phyloP scores from a whole-genome alignment of 345 rosid species.

The Orychophragmus violaceus region DNA sequence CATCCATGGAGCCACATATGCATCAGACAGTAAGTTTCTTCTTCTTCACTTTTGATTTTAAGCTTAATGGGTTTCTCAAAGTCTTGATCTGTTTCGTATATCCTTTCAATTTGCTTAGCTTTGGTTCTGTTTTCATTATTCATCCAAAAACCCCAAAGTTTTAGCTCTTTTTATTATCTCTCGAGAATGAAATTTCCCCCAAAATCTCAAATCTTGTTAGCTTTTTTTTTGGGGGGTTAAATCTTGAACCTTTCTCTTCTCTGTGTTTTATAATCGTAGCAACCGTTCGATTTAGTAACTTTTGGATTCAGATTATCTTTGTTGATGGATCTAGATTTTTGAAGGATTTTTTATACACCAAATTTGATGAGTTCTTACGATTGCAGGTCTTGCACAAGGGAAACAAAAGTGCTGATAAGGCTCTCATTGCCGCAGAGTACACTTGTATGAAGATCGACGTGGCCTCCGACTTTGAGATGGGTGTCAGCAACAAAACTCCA shows the following conservation, averaged over 20 bases:
- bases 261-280: no score
- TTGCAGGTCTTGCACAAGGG: conserved; percentile 56
- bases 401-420: conserved; percentile 57
- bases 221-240: background rate
- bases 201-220: conserved; percentile 5
- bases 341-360: no score
- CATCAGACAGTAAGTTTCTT: no score
- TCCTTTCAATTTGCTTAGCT: background rate
- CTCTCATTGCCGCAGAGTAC: conserved; percentile 78
- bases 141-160: background rate
- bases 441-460: conserved; percentile 56
- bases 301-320: no score
- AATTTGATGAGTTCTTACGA: no score
- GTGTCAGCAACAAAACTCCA: conserved; percentile 70
- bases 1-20: conserved; percentile 55
- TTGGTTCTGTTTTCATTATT: conserved; percentile 6
- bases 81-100: conserved; percentile 12
- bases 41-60: no score
- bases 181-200: background rate
- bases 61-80: no score
- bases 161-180: background rate
- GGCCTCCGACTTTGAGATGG: conserved; percentile 58
- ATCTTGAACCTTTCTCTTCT: no score
- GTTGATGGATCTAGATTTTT: no score
- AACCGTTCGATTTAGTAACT: no score